A percentile compares a stretch with the other conserved stretches of the same genome.
phyloP scores from a whole-genome alignment of 2,329 filamentous ascomycete genomes.

The Fusarium veterinarium region DNA sequence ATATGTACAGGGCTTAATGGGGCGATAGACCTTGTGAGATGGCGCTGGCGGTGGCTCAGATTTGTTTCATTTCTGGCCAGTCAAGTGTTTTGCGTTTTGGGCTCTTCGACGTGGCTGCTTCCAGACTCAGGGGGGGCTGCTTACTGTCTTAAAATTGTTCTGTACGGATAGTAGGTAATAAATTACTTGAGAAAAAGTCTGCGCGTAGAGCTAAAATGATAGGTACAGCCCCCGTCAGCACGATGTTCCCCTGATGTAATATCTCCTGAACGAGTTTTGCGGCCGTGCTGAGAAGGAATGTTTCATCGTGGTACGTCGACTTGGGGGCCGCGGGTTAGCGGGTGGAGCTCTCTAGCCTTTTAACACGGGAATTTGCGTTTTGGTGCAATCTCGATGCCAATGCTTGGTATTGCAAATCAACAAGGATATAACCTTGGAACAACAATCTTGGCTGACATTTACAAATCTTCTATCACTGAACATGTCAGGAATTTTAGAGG shows the following conservation, averaged over 20 bases:
- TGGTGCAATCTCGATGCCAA: not conserved
- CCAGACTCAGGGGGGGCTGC: constrained; percentile 7
- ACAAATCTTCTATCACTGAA: too few species aligned
- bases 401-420: not conserved
- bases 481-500: not conserved
- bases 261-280: constrained; percentile 9
- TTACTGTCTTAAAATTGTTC: not conserved
- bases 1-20: not conserved
- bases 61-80: constrained; percentile 16
- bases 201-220: not conserved
- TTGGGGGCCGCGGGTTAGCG: not conserved
- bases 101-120: not conserved
- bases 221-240: not conserved
- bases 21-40: not conserved
- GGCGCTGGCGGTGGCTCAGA: not conserved
- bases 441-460: not conserved
- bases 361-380: not conserved
- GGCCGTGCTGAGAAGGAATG: constrained; percentile 14
- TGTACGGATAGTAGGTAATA: not conserved
- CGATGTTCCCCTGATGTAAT: not conserved
- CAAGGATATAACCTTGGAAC: not conserved
- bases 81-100: constrained; percentile 22
- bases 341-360: not conserved
- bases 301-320: constrained; percentile 24
- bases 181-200: not conserved